Conservation (phyloP, 1,139 yeast species). For the Taphrina pruni region DNA sequence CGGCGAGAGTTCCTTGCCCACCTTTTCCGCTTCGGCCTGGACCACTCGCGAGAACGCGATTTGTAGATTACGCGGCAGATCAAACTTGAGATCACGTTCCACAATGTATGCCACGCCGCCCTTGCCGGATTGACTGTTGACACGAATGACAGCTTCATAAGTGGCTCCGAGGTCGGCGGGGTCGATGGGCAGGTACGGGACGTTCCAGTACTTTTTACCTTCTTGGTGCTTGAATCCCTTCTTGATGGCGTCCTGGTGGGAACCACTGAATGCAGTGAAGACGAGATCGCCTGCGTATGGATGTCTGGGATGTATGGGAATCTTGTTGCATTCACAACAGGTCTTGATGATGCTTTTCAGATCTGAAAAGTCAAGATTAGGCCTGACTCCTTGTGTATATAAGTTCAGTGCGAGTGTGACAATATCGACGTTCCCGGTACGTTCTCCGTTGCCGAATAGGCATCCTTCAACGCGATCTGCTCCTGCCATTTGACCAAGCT, state of each 20-base stretch:
- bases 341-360: slow-evolving; percentile 79
- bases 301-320: slow-evolving; percentile 90
- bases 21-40: slow-evolving; percentile 76
- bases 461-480: slow-evolving; percentile 99
- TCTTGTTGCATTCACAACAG: slow-evolving; percentile 92
- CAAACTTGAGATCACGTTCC: slow-evolving; percentile 82
- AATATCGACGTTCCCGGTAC: slow-evolving; percentile 96
- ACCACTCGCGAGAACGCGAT: slow-evolving; percentile 85
- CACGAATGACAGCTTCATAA: slow-evolving; percentile 96
- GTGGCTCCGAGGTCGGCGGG: slow-evolving; percentile 96
- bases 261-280: slow-evolving; percentile 94
- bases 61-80: slow-evolving; percentile 89
- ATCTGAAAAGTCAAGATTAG: slow-evolving; percentile 85
- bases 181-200: slow-evolving; percentile 94
- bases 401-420: slow-evolving; percentile 90
- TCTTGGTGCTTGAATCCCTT: slow-evolving; percentile 80
- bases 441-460: slow-evolving; percentile 95
- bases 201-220: slow-evolving; percentile 65
- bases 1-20: slow-evolving; percentile 83
- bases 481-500: slow-evolving; percentile 90
- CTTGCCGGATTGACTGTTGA: slow-evolving; percentile 96
- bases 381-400: slow-evolving; percentile 91
- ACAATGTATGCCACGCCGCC: slow-evolving; percentile 99
- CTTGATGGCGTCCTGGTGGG: slow-evolving; percentile 98
- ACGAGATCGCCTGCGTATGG: slow-evolving; percentile 97